These are phyloP conservation scores for Debaryomyces maramus DNA, from an alignment of 805 yeast species.

Conservation along the genomic window DNA sequence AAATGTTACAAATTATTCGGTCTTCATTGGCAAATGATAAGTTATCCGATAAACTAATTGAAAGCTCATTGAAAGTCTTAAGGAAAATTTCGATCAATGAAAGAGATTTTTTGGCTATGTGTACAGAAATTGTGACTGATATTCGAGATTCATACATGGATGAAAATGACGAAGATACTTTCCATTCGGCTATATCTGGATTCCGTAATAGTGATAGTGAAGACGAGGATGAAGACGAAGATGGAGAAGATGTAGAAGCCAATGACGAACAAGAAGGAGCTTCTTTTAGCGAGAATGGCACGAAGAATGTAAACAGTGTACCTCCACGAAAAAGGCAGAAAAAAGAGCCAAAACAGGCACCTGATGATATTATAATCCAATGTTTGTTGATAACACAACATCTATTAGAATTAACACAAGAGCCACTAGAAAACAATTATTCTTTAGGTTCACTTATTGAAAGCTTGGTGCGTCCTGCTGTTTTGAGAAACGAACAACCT, in stretches of 20 bases:
- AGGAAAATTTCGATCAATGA: conserved; percentile 73
- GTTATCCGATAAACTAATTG: conserved; percentile 53
- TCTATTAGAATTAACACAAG: conserved; percentile 65
- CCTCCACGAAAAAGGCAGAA: conserved; percentile 33
- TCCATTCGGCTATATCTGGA: conserved; percentile 47
- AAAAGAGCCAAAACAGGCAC: conserved; percentile 41
- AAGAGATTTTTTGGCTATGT: conserved; percentile 79
- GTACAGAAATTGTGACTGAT: conserved; percentile 84
- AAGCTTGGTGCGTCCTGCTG: conserved; percentile 77
- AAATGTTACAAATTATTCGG: conserved; percentile 53
- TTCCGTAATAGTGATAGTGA: conserved; percentile 20
- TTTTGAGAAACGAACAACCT: conserved; percentile 48
- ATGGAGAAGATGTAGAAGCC: conserved; percentile 21
- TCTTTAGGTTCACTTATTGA: conserved; percentile 69
- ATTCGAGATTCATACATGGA: conserved; percentile 64
- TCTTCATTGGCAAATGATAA: conserved; percentile 58
- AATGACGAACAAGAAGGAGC: conserved; percentile 20
- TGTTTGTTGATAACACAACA: conserved; percentile 70
- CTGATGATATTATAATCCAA: conserved; percentile 52
- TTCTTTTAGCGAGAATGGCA: conserved; percentile 12
- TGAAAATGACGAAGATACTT: conserved; percentile 48
- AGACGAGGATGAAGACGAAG: conserved; percentile 20
- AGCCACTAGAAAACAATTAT: conserved; percentile 62
- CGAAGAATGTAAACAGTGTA: conserved; percentile 25
- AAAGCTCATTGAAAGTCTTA: conserved; percentile 62